Evolutionary conservation across 2,329 filamentous ascomycete genomes (phyloP).

Genomic region (Fusarium fujikuroi): DNA sequence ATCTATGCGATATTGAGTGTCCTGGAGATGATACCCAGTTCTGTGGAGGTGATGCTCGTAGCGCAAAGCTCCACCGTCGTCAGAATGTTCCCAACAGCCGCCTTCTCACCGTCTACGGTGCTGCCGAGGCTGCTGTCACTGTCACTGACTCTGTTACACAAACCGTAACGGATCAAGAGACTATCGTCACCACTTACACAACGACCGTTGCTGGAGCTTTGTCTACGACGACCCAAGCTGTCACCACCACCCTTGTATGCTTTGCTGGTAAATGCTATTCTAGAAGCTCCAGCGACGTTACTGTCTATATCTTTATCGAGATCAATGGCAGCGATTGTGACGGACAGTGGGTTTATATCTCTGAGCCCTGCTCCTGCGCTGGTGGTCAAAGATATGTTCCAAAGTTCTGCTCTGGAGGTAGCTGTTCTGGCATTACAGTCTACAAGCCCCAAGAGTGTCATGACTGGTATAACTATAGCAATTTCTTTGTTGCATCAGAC

Average conservation of each 20-base stretch:
- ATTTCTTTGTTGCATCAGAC: conserved; percentile 24
- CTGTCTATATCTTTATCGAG: conserved; percentile 32
- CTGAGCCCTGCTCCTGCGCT: conserved; percentile 26
- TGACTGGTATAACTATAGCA: conserved; percentile 11
- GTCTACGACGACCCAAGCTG: conserved; percentile 14
- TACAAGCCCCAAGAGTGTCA: conserved; percentile 35
- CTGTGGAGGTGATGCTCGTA: background rate
- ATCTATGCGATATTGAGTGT: background rate
- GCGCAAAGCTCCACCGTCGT: background rate
- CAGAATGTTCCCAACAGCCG: conserved; percentile 22
- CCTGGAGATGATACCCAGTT: background rate
- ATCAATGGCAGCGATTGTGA: conserved; percentile 29
- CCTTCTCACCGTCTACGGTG: conserved; percentile 36
- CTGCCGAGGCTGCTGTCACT: background rate
- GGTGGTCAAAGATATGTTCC: conserved; percentile 31
- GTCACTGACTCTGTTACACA: conserved; percentile 1
- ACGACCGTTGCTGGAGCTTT: conserved; percentile 17
- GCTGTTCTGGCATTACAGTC: conserved; percentile 29
- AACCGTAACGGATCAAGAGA: conserved; percentile 24
- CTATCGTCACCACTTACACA: conserved; percentile 25
- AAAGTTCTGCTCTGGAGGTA: conserved; percentile 16
- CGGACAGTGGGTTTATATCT: conserved; percentile 30
- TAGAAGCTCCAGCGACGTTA: background rate
- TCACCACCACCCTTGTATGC: conserved; percentile 33
- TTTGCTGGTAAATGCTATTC: conserved; percentile 23